Evolutionary conservation across 768 basidiomycete genomes (phyloP).

Genomic region (Termitomyces sp.): DNA sequence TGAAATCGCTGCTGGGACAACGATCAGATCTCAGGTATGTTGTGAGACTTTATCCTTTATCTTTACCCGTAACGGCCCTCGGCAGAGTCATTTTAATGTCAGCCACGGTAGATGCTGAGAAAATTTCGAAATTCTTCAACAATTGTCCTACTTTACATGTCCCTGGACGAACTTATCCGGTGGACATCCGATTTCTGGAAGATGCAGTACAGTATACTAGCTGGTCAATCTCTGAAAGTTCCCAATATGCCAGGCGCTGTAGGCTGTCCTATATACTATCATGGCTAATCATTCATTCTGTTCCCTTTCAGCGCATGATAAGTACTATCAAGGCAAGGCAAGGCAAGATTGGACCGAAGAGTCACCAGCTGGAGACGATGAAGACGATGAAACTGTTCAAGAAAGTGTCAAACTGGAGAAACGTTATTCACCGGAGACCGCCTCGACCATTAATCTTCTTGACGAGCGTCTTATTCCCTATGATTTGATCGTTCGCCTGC

Average conservation of each 20-base stretch:
- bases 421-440: slow-evolving; percentile 76
- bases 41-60: neutral
- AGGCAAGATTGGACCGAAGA: slow-evolving; percentile 83
- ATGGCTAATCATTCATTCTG: neutral
- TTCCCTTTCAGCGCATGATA: slow-evolving; percentile 52
- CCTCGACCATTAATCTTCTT: slow-evolving; percentile 76
- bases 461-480: slow-evolving; percentile 90
- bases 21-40: slow-evolving; percentile 82
- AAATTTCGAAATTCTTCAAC: slow-evolving; percentile 88
- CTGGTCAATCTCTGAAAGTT: slow-evolving; percentile 78
- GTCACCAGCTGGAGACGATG: slow-evolving; percentile 54
- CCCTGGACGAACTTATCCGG: slow-evolving; percentile 94
- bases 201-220: slow-evolving; percentile 83
- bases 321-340: slow-evolving; percentile 60
- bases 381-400: slow-evolving; percentile 54
- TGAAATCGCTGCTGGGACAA: slow-evolving; percentile 77
- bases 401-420: slow-evolving; percentile 62
- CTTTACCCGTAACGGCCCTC: slow-evolving; percentile 7
- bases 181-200: slow-evolving; percentile 81
- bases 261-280: slow-evolving; percentile 24
- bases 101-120: slow-evolving; percentile 90
- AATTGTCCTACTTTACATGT: slow-evolving; percentile 82
- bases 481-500: slow-evolving; percentile 80
- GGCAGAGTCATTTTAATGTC: slow-evolving; percentile 92
- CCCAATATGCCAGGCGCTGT: slow-evolving; percentile 78